Evolutionary conservation across 1,284 basidiomycete species (phyloP).

Genomic region (Ganoderma meredithae): DNA sequence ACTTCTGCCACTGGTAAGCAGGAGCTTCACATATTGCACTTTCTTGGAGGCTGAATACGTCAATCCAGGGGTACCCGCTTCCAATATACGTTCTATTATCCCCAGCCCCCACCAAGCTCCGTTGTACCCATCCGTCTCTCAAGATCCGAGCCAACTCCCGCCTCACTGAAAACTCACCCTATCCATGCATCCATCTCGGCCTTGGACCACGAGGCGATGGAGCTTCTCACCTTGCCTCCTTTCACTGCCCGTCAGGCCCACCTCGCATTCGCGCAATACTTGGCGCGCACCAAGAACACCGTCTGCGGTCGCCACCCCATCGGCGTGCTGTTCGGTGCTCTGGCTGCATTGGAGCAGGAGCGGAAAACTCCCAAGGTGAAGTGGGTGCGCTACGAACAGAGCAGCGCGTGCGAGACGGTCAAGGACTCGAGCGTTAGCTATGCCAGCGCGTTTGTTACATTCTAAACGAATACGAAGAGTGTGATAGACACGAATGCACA

Average conservation of each 20-base stretch:
- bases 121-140: constrained; percentile 61
- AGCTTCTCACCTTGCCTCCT: constrained; percentile 69
- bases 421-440: constrained; percentile 95
- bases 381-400: constrained; percentile 95
- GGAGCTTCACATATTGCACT: not conserved
- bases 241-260: constrained; percentile 62
- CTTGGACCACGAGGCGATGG: constrained; percentile 84
- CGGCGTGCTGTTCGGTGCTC: constrained; percentile 85
- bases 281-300: constrained; percentile 89
- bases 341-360: constrained; percentile 66
- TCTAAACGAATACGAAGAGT: constrained; percentile 40
- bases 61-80: constrained; percentile 85
- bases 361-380: constrained; percentile 55
- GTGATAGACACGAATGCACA: not conserved
- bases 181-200: constrained; percentile 78
- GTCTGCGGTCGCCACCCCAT: constrained; percentile 98
- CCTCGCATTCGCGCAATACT: constrained; percentile 75
- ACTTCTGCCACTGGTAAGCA: constrained; percentile 96
- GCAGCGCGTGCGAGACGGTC: constrained; percentile 73
- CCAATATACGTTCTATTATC: constrained; percentile 91
- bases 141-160: constrained; percentile 47
- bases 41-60: not conserved
- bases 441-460: constrained; percentile 83
- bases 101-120: constrained; percentile 62
- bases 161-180: constrained; percentile 52